Base-by-base conservation (phyloP, 2,329 filamentous ascomycete genomes). In the Mycosphaerella sp. region DNA sequence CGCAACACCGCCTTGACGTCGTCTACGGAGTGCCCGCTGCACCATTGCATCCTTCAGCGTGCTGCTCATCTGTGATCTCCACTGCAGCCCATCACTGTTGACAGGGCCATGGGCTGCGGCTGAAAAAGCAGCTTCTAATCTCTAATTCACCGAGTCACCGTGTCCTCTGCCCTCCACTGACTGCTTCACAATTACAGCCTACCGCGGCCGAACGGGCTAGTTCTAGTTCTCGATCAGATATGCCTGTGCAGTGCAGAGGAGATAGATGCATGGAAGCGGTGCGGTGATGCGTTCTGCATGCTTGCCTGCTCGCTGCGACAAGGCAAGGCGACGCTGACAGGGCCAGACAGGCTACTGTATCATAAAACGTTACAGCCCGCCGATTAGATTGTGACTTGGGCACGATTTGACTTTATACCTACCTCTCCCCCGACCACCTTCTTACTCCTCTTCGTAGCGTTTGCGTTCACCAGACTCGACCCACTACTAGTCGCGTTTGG, bases 61-160 rank as follows among this genome's bases (percentile, higher is more conserved):
- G 30, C 10, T n/a, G 10, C 30, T 34, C 17, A 34, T 34, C 10
- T 34, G 21, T 25, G 21, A 25, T 6, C 21, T 25, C 1, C 21
- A 25, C 21, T 25, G 30, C 30, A 32, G 30, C 30, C 28, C 30
- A 6, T 5, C 7, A 34, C 8, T 13, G 16, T 18, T 30, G 34
- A 39, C 34, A 46, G 21, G 44, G 36, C 34, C 32, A 36, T 30
- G 44, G 21, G 16, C 13, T 46, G 44, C 44, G 44, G 44, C 44
- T 46, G 44, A 46, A 32, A 46, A 46, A 41, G 36, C 36, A 18
- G 13, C 9, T 41, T 9, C 16, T 10, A 17, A 21, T 18, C n/a
- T n/a, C n/a, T n/a, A n/a, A n/a, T n/a, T n/a, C n/a, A n/a, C n/a
- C n/a, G n/a, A n/a, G n/a, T 12, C 18, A 17, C 6, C 39, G 8